A percentile compares a stretch with the other conserved stretches of the same genome.
Evolutionary conservation across 2,329 filamentous ascomycete species (phyloP).

Genomic region (Arthroderma uncinatum): DNA sequence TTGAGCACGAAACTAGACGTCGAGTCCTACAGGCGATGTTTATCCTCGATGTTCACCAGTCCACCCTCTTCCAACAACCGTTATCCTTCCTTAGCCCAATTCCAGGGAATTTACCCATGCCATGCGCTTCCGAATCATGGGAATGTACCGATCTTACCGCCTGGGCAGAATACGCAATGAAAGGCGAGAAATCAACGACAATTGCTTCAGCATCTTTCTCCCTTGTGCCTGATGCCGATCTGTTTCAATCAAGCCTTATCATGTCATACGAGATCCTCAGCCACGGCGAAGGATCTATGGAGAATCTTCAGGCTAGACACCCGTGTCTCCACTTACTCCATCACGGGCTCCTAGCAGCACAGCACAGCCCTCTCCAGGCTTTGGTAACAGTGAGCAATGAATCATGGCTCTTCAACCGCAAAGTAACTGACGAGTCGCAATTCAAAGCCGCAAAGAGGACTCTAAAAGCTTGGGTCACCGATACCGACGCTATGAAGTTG

Average conservation of each 20-base stretch:
- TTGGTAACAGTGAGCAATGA: slow-evolving; percentile 27
- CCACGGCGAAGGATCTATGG: slow-evolving; percentile 13
- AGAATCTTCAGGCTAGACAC: slow-evolving; percentile 4
- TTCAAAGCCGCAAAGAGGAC: slow-evolving; percentile 23
- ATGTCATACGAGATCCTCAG: slow-evolving; percentile 16
- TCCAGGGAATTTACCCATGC: slow-evolving; percentile 22
- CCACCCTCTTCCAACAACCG: slow-evolving; percentile 24
- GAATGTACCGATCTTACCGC: slow-evolving; percentile 20
- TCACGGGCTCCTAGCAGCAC: slow-evolving; percentile 23
- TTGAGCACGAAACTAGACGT: slow-evolving; percentile 26
- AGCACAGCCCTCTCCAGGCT: slow-evolving; percentile 23
- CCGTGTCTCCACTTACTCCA: slow-evolving; percentile 20
- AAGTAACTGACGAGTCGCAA: slow-evolving; percentile 24
- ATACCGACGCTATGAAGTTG: slow-evolving; percentile 19
- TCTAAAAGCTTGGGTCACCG: slow-evolving; percentile 23
- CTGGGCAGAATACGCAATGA: slow-evolving; percentile 16
- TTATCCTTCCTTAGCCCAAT: slow-evolving; percentile 18
- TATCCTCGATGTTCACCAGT: slow-evolving; percentile 26
- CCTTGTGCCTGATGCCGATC: slow-evolving; percentile 11
- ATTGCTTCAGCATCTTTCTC: slow-evolving; percentile 9
- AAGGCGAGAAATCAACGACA: slow-evolving; percentile 16
- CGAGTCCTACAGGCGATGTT: slow-evolving; percentile 27
- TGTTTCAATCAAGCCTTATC: slow-evolving; percentile 19
- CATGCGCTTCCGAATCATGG: slow-evolving; percentile 25
- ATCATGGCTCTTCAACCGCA: slow-evolving; percentile 28